phyloP scores from a whole-genome alignment of 805 yeast genomes.

The Starmerella floricola region DNA sequence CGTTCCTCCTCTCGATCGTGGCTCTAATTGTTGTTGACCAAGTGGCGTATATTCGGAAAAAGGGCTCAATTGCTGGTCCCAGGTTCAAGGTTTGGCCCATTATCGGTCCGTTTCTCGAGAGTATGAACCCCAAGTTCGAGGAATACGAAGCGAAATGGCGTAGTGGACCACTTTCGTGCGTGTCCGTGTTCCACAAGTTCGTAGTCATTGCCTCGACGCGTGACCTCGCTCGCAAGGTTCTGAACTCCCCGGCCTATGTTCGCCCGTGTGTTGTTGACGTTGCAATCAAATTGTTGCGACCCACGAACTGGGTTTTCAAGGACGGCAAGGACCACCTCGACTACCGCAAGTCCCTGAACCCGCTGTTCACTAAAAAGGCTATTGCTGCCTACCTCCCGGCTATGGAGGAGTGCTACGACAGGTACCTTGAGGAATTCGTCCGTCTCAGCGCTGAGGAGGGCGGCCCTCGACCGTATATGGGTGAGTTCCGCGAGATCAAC shows the following conservation, averaged over 20 bases:
- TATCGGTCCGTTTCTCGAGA: slow-evolving; percentile 91
- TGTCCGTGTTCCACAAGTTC: slow-evolving; percentile 93
- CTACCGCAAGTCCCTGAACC: slow-evolving; percentile 81
- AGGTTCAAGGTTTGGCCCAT: slow-evolving; percentile 79
- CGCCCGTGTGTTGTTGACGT: slow-evolving; percentile 98
- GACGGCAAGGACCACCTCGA: slow-evolving; percentile 95
- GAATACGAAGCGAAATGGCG: slow-evolving; percentile 89
- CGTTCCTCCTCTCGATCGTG: slow-evolving; percentile 9
- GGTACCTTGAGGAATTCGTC: slow-evolving; percentile 57
- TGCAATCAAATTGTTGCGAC: slow-evolving; percentile 85
- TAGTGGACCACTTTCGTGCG: slow-evolving; percentile 90
- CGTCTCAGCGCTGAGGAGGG: slow-evolving; percentile 38
- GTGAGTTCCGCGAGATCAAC: slow-evolving; percentile 87
- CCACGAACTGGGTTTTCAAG: slow-evolving; percentile 93
- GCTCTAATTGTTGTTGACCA: slow-evolving; percentile 26
- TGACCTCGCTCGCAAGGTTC: slow-evolving; percentile 76
- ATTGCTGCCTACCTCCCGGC: slow-evolving; percentile 72
- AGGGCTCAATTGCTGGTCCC: slow-evolving; percentile 90
- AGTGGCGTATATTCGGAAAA: slow-evolving; percentile 62
- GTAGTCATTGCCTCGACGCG: slow-evolving; percentile 86
- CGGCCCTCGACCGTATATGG: slow-evolving; percentile 70
- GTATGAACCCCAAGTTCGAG: slow-evolving; percentile 89
- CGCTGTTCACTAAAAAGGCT: slow-evolving; percentile 75
- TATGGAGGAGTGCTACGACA: slow-evolving; percentile 74
- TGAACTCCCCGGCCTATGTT: slow-evolving; percentile 74